Evolutionary conservation across 2,329 filamentous ascomycete species (phyloP).

Genomic region (Endoconidiophora polonica): DNA sequence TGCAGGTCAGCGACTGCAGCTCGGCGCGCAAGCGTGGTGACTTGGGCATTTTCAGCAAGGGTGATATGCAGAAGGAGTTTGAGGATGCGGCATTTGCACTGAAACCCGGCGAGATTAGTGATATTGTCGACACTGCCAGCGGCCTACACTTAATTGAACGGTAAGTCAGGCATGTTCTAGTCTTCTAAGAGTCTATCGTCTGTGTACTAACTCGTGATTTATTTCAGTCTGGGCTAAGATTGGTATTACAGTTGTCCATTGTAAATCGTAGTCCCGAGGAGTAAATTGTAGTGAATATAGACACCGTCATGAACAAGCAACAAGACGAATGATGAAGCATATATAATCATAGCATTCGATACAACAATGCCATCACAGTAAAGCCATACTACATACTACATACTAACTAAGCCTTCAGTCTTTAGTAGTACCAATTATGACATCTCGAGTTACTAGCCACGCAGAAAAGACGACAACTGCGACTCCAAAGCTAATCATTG

Average conservation of each 20-base stretch:
- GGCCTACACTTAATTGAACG: slow-evolving; percentile 92
- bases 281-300: too few relatives aligned
- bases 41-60: slow-evolving; percentile 81
- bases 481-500: slow-evolving; percentile 41
- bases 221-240: neutral
- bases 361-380: too few relatives aligned
- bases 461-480: slow-evolving; percentile 37
- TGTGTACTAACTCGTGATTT: neutral
- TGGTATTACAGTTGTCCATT: too few relatives aligned
- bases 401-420: too few relatives aligned
- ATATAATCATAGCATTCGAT: too few relatives aligned
- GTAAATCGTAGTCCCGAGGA: too few relatives aligned
- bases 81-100: slow-evolving; percentile 91
- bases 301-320: neutral
- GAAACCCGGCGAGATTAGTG: slow-evolving; percentile 71
- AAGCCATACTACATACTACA: too few relatives aligned
- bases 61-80: slow-evolving; percentile 98
- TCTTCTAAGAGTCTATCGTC: neutral
- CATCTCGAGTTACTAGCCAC: neutral
- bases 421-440: neutral
- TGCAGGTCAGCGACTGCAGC: slow-evolving; percentile 85
- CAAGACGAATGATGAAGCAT: neutral
- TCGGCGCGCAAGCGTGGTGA: slow-evolving; percentile 89
- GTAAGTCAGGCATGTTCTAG: slow-evolving; percentile 28
- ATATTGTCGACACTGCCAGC: slow-evolving; percentile 78